Conservation (phyloP, 495 filamentous ascomycete species). For the Beverwykella pulmonaria region DNA sequence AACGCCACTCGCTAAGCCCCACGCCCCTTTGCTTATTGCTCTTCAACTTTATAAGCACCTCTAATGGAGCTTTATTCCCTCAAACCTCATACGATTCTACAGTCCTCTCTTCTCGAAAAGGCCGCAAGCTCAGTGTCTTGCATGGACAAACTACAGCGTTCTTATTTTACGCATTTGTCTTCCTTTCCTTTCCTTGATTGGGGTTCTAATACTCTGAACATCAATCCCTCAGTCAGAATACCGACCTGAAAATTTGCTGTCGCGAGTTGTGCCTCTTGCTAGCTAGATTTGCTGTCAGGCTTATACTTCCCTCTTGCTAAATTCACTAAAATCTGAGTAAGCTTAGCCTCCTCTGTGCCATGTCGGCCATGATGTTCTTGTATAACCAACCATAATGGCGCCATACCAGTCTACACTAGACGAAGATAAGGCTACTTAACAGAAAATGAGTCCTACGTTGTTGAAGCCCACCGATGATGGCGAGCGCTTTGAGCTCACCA, state of each 20-base stretch:
- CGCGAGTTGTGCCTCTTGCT: background rate
- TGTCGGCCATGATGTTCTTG: conserved; percentile 19
- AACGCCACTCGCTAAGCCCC: conserved; percentile 30
- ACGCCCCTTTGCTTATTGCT: conserved; percentile 24
- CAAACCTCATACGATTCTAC: background rate
- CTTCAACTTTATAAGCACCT: conserved; percentile 22
- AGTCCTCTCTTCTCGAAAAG: background rate
- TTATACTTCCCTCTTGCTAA: background rate
- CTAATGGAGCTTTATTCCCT: background rate
- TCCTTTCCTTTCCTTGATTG: background rate
- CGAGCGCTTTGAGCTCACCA: conserved; percentile 58
- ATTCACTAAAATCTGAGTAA: conserved; percentile 21
- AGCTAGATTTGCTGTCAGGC: background rate
- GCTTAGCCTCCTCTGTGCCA: conserved; percentile 28
- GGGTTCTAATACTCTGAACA: background rate
- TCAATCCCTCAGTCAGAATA: background rate
- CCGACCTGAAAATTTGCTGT: background rate
- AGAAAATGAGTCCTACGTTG: conserved; percentile 16
- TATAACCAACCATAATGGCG: conserved; percentile 22
- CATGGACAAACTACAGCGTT: background rate
- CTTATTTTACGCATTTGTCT: background rate
- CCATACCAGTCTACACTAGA: conserved; percentile 14
- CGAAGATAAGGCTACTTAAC: conserved; percentile 1
- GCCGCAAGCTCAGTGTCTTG: background rate
- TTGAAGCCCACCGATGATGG: conserved; percentile 55